Base-by-base conservation (phyloP, 257 asterid species). In the Nicotiana attenuata region DNA sequence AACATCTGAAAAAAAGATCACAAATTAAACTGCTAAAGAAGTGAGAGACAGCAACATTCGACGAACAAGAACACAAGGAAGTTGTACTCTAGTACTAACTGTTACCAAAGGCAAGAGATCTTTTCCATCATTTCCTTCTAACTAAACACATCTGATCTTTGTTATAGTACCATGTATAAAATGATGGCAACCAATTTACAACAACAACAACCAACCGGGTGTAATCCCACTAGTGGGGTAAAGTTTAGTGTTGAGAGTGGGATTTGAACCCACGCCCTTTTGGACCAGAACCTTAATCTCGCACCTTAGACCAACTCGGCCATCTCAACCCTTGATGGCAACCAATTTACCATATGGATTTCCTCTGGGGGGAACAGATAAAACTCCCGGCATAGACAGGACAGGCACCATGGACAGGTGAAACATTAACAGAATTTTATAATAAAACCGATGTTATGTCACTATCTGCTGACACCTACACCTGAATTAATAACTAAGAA, bases 241-340 rank as follows among this genome's bases (percentile, higher is more conserved):
- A 41, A 41, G 50, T 41, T 41, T 41, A 41, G 50, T 35, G 56
- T 68, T 20, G 97, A 94, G 88, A 91, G 97, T 88, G 96, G 97
- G 96, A 94, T 93, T 93, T 81, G 93, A 93, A 94, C 93, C 97
- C 97, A 90, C 93, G 97, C 97, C 97, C 97, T 92, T 94, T 93
- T 95, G 97, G 98, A 95, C 97, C 97, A 92, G 94, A 95, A 95
- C 99, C 99, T 93, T 95, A 91, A 90, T 92, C 97, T 92, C 95
- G 97, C 95, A 96, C 99, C 97, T 92, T 92, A 93, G 97, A 95
- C 99, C 97, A 92, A 92, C 97, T 95, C 99, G 95, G 94, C 99
- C 99, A 93, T 93, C 87, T 92, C 97, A 92, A 93, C 97, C 19
- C 50, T 41, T 9, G 50, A 41, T 2, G 50, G 50, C 50, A 9